Evolutionary conservation across 176 grass and related monocot genomes (phyloP).

Genomic region (Carex littledalei): DNA sequence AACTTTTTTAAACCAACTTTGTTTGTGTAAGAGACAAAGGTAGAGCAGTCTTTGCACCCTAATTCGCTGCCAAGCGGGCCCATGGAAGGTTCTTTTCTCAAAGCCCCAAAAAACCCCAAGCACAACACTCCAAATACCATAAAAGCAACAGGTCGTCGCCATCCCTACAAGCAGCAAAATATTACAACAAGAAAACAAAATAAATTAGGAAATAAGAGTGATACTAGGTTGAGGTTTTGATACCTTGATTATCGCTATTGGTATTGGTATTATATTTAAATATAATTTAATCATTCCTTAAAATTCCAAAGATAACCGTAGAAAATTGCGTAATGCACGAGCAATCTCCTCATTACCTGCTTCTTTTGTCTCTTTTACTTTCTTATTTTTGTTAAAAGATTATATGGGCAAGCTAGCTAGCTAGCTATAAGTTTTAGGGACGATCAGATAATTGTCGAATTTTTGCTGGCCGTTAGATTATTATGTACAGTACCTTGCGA

Average conservation of each 20-base stretch:
- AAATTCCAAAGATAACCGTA: background rate
- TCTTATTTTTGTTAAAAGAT: background rate
- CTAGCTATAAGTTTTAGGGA: background rate
- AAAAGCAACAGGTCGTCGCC: conserved; percentile 25
- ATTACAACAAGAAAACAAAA: background rate
- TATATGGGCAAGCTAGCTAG: background rate
- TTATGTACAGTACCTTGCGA: background rate
- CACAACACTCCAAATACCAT: conserved; percentile 23
- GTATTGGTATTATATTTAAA: background rate
- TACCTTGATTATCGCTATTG: conserved; percentile 11
- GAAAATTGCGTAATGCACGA: conserved; percentile 8
- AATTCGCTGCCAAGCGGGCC: conserved; percentile 9
- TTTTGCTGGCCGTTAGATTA: background rate
- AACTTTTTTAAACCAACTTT: background rate
- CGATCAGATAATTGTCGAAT: background rate
- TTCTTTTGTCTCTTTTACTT: background rate
- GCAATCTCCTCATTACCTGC: background rate
- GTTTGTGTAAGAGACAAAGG: background rate
- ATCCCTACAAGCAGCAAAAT: background rate
- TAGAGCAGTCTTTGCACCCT: conserved; percentile 15
- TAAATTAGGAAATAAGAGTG: background rate
- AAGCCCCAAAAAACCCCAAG: background rate
- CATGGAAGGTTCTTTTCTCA: conserved; percentile 18
- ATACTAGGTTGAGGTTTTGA: background rate
- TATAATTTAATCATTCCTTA: background rate